Percentiles rank a stretch among this genome's conserved stretches.
Conservation (phyloP, 257 asterid genomes). For the Penstemon barbatus region DNA sequence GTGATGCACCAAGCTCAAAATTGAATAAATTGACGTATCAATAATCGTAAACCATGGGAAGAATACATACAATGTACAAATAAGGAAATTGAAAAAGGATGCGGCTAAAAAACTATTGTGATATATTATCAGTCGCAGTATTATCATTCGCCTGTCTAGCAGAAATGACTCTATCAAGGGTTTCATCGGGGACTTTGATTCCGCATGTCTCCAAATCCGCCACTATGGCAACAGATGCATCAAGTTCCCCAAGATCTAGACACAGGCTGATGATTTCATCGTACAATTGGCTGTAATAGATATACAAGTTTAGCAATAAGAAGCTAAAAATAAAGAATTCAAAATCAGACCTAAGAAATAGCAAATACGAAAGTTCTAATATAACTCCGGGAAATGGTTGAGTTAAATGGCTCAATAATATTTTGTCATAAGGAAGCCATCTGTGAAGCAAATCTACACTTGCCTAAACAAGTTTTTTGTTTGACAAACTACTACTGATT, state of each 20-base stretch:
- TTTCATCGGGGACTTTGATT: conserved; percentile 82
- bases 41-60: not conserved
- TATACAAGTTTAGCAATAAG: conserved; percentile 22
- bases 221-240: conserved; percentile 88
- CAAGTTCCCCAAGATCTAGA: conserved; percentile 92
- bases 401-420: not conserved
- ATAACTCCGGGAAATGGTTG: not conserved
- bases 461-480: not conserved
- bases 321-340: not conserved
- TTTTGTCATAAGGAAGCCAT: not conserved
- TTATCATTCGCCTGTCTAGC: conserved; percentile 58
- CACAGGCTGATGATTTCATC: conserved; percentile 75
- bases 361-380: not conserved
- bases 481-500: not conserved
- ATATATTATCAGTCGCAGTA: conserved; percentile 37
- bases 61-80: conserved; percentile 31
- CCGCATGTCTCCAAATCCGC: conserved; percentile 93
- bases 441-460: not conserved
- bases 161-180: conserved; percentile 84
- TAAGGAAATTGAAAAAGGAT: not conserved
- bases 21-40: not conserved
- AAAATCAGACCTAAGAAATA: not conserved
- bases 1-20: too few relatives aligned
- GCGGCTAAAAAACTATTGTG: conserved; percentile 27
- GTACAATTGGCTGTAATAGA: conserved; percentile 69